Evolutionary conservation across 1,139 yeast species (phyloP).

Genomic region (Scheffersomyces segobiensis): DNA sequence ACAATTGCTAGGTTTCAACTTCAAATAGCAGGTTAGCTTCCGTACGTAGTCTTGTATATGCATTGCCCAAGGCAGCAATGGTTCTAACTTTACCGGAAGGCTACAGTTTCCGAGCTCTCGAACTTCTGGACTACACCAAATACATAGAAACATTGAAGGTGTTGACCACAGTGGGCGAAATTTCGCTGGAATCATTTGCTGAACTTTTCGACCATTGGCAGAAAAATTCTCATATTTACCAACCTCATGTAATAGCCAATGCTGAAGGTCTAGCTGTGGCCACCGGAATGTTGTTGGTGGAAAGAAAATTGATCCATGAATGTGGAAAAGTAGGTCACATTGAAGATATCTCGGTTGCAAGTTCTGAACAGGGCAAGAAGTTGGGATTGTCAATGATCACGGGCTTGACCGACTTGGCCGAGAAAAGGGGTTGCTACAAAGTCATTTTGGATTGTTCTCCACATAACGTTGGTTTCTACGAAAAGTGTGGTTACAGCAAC

Average conservation of each 20-base stretch:
- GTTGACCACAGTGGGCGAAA: constrained; percentile 66
- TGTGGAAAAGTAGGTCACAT: constrained; percentile 91
- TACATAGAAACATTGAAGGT: constrained; percentile 52
- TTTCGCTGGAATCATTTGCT: constrained; percentile 43
- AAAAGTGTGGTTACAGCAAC: constrained; percentile 71
- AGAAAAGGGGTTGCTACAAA: constrained; percentile 73
- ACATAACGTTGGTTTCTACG: constrained; percentile 79
- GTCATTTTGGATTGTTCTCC: constrained; percentile 86
- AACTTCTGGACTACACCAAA: constrained; percentile 47
- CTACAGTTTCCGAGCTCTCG: constrained; percentile 52
- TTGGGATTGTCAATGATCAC: constrained; percentile 71
- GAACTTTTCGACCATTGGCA: constrained; percentile 52
- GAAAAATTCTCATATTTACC: constrained; percentile 44
- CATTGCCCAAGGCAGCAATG: neutral
- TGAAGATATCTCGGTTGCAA: constrained; percentile 87
- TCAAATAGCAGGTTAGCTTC: neutral
- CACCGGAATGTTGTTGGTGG: constrained; percentile 53
- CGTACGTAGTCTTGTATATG: neutral
- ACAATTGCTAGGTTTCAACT: neutral
- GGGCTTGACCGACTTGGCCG: constrained; percentile 61
- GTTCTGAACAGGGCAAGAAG: constrained; percentile 77
- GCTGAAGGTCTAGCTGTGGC: constrained; percentile 46
- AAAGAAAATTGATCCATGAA: constrained; percentile 67
- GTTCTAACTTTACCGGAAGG: constrained; percentile 46
- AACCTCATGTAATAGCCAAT: constrained; percentile 62